Percentiles rank a stretch among this genome's conserved stretches.
Conservation (phyloP, 2,329 filamentous ascomycete species). For the Neoascochyta sp. region DNA sequence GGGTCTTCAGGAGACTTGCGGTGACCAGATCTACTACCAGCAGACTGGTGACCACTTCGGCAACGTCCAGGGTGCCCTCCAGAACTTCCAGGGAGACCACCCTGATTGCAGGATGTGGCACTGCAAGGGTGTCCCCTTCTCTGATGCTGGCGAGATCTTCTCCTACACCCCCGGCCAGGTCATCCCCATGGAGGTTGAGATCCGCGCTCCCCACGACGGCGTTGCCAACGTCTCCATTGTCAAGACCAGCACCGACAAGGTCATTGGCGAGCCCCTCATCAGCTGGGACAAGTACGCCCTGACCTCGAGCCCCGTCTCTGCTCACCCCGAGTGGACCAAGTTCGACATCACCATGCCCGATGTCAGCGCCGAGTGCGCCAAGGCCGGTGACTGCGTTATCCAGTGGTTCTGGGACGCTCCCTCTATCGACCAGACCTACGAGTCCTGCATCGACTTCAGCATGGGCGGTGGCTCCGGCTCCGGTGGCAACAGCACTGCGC, state of each 20-base stretch:
- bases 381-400: constrained; percentile 52
- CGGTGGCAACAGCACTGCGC: constrained; percentile 6
- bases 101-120: constrained; percentile 54
- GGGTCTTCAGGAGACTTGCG: constrained; percentile 53
- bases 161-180: constrained; percentile 50
- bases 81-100: constrained; percentile 45
- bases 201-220: constrained; percentile 54
- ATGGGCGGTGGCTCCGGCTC: constrained; percentile 31
- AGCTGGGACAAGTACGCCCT: constrained; percentile 56
- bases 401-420: constrained; percentile 62
- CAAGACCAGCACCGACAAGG: constrained; percentile 49
- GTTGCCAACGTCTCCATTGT: constrained; percentile 58
- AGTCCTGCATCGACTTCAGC: constrained; percentile 60
- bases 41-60: constrained; percentile 53
- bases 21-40: constrained; percentile 53
- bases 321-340: constrained; percentile 42
- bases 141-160: constrained; percentile 51
- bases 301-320: constrained; percentile 41
- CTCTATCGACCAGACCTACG: constrained; percentile 58
- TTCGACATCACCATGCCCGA: constrained; percentile 56
- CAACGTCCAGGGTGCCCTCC: constrained; percentile 55
- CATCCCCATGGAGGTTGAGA: constrained; percentile 46
- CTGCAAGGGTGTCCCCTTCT: constrained; percentile 58
- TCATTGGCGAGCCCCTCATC: constrained; percentile 54
- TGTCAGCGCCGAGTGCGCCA: constrained; percentile 46